Evolutionary conservation across 768 basidiomycete species (phyloP).

Genomic region (Asterophora lycoperdoides): DNA sequence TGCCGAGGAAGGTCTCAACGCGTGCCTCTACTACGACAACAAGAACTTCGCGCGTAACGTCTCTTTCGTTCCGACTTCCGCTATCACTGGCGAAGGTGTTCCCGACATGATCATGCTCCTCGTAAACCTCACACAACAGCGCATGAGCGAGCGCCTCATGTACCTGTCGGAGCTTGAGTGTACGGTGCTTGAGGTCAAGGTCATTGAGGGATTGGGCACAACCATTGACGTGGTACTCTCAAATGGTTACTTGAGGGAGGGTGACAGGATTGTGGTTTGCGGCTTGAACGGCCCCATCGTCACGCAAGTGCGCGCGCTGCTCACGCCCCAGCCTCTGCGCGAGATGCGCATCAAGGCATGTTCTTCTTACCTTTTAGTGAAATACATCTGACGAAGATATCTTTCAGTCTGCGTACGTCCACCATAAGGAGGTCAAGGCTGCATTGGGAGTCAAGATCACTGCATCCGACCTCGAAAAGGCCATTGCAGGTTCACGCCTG

Average conservation of each 20-base stretch:
- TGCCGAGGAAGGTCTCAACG: slow-evolving; percentile 96
- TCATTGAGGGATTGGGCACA: slow-evolving; percentile 95
- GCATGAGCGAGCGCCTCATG: slow-evolving; percentile 97
- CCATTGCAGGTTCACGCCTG: slow-evolving; percentile 93
- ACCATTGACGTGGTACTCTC: slow-evolving; percentile 96
- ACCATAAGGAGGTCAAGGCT: slow-evolving; percentile 96
- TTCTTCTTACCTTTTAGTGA: slow-evolving; percentile 7
- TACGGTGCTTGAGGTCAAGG: slow-evolving; percentile 98
- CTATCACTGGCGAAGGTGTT: slow-evolving; percentile 95
- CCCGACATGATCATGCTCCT: slow-evolving; percentile 99
- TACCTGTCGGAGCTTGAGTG: slow-evolving; percentile 97
- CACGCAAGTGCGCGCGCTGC: slow-evolving; percentile 87
- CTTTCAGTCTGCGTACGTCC: slow-evolving; percentile 85
- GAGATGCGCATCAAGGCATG: slow-evolving; percentile 92
- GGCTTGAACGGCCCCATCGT: slow-evolving; percentile 97
- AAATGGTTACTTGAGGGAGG: slow-evolving; percentile 88
- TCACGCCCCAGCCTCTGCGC: slow-evolving; percentile 94
- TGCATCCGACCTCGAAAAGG: slow-evolving; percentile 94
- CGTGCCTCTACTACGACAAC: slow-evolving; percentile 96
- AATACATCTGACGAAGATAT: slow-evolving; percentile 8
- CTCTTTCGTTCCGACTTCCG: slow-evolving; percentile 96
- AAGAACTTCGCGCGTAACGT: slow-evolving; percentile 92
- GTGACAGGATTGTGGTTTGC: slow-evolving; percentile 93
- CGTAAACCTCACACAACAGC: slow-evolving; percentile 93
- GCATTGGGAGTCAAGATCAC: slow-evolving; percentile 94